Base-by-base conservation (phyloP, 192 early-diverging fungal genomes). In the Rhizophagus clarus region DNA sequence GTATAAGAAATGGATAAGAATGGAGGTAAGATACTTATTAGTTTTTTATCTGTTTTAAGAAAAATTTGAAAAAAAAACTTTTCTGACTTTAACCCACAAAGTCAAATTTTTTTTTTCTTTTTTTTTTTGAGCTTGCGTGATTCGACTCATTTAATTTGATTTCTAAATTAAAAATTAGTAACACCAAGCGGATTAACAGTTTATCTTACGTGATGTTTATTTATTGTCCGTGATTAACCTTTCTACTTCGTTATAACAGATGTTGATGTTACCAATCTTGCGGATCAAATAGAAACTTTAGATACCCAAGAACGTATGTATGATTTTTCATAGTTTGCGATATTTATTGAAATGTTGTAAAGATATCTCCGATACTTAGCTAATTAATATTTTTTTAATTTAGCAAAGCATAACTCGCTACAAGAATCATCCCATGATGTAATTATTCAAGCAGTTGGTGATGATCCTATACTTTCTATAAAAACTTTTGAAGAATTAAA, bases 401-500 rank as follows among this genome's bases (percentile, higher is more conserved):
- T 47, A 79, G 77, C 28, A 37, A 79, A 79, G 70, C 77, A 79
- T 20, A 70, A 28, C 34, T 6, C 14, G 14, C 26, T 79, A 32
- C 77, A 78, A 67, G 82, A 80, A 26, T 68, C 77, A 9, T 79
- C 85, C 61, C 76, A 81, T 64, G 89, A 92, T 64, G 89, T 94
- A 17, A 85, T 90, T 51, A 87, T 94, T 37, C 87, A 88, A 61
- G 88, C 92, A 63, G 94, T 91, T 20, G 93, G 95, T 77, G 88
- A 91, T 78, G 92, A 88, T 70, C 91, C 93, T 12, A 87, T 97
- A 63, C 95, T 93, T 83, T 93, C 94, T 68, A 92, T 87, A 49
- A 93, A 94, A 78, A 91, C 91, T 37, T 95, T 94, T 79, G 92
- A 93, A 49, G 89, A 95, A 40, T 86, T 96, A 37, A 91, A 92